Base-by-base conservation (phyloP, 306 rosid genomes). In the Gynostemma pentaphyllum region DNA sequence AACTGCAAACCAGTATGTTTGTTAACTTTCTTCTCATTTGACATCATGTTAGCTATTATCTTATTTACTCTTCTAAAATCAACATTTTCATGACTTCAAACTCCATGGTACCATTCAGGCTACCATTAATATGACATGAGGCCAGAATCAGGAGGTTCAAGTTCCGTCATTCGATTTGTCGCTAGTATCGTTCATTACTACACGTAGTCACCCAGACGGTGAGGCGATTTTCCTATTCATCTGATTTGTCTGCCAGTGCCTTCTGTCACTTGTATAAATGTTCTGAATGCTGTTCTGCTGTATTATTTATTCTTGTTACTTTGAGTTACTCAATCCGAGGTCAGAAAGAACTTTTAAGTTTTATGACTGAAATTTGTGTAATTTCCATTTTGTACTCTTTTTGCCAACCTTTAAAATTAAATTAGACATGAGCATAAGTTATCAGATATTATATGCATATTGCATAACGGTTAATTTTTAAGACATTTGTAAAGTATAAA, bases 111-210 rank as follows among this genome's bases (percentile, higher is more conserved):
- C 34, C 34, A 26, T 12, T 12, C 64, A 59, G 65, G 65, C 30
- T 57, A 59, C 47, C 32, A 37, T 37, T 59, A 22, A 37, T 37
- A 11, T 37, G 29, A 59, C 65, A 22, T 37, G 65, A 59, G 13
- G 47, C 19, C 3, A 15, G 45, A 56, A 56, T 34, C 64, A 56
- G 64, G 62, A 56, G 63, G 63, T 32, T 30, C 44, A 34, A 28
- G 5, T 56, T 34, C 16, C 36, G 4, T 44, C 11, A 16, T 56
- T 32, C 19, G 45, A 56, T 56, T 59, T 37, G 46, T 34, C 19
- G 32, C 47, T 7, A 36, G 29, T 10, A 21, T 10, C 4, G 32
- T 59, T 59, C 47, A 21, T 27, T 26, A 1, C 19, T 13, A 37
- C 65, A 37, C 32, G 30, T 30, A 21, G 15, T 59, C 47, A 21